Evolutionary conservation across 108 stramenopile genomes (phyloP).

Genomic region (Fistulifera solaris): DNA sequence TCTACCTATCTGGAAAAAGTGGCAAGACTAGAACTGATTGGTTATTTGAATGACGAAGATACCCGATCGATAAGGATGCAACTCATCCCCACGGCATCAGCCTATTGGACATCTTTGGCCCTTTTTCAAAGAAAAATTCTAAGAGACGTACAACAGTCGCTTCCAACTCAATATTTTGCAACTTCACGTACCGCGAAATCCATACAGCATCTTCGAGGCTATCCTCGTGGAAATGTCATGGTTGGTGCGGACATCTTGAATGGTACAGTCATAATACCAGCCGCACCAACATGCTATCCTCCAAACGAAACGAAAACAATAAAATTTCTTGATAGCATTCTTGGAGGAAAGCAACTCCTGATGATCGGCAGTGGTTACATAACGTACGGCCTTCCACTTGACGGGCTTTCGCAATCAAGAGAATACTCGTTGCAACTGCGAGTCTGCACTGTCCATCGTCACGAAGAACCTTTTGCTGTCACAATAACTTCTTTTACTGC

Average conservation of each 20-base stretch:
- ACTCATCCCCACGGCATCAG: constrained; percentile 20
- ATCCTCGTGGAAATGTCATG: constrained; percentile 3
- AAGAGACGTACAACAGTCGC: neutral
- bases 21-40: constrained; percentile 5
- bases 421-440: constrained; percentile 14
- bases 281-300: constrained; percentile 15
- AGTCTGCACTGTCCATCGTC: constrained; percentile 26
- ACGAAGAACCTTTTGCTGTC: constrained; percentile 14
- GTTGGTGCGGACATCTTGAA: constrained; percentile 15
- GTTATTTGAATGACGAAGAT: constrained; percentile 4
- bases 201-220: too few species aligned
- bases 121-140: constrained; percentile 17
- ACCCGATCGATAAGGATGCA: constrained; percentile 18
- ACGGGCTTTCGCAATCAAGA: constrained; percentile 6
- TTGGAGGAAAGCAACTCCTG: constrained; percentile 31
- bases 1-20: constrained; percentile 2
- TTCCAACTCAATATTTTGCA: too few species aligned
- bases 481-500: constrained; percentile 6
- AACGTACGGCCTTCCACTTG: constrained; percentile 26
- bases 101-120: constrained; percentile 9
- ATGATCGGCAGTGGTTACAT: constrained; percentile 21
- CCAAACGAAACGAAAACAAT: constrained; percentile 16
- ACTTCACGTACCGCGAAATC: too few species aligned
- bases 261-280: constrained; percentile 21
- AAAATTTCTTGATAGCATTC: constrained; percentile 22